Conservation (phyloP, 768 basidiomycete genomes). For the Lactarius indigo region DNA sequence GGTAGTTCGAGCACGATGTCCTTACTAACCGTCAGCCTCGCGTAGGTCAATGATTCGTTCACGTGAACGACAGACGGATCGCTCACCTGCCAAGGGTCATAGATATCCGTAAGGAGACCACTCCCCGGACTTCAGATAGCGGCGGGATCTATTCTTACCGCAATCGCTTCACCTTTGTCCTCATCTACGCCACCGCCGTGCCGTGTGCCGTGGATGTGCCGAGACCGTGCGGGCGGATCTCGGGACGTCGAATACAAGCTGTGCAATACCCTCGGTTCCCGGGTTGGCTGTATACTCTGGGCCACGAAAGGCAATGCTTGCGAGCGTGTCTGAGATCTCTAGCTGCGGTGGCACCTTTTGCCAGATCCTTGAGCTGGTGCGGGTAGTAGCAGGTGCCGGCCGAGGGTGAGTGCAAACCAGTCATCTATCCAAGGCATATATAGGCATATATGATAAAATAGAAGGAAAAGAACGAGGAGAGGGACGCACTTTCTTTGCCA, state of each 20-base stretch:
- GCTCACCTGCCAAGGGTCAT: conserved; percentile 70
- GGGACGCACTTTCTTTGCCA: conserved; percentile 64
- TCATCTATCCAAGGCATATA: too few species aligned
- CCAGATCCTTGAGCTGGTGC: conserved; percentile 29
- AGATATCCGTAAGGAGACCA: conserved; percentile 57
- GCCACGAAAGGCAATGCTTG: conserved; percentile 67
- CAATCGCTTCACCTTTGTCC: conserved; percentile 32
- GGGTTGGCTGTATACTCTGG: conserved; percentile 72
- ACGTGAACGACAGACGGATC: conserved; percentile 3
- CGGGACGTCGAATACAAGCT: conserved; percentile 76
- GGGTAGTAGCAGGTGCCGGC: conserved; percentile 57
- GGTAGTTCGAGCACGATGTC: conserved; percentile 65
- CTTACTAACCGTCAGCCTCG: conserved; percentile 45
- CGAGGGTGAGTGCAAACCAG: conserved; percentile 60
- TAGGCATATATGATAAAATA: not conserved
- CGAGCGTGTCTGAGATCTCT: conserved; percentile 63
- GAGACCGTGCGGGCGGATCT: conserved; percentile 57
- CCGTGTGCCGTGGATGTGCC: conserved; percentile 53
- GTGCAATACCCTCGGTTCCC: conserved; percentile 73
- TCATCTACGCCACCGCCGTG: conserved; percentile 45
- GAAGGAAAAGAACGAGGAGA: too few species aligned
- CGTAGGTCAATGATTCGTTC: conserved; percentile 6
- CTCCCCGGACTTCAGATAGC: conserved; percentile 67
- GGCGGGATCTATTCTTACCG: conserved; percentile 24
- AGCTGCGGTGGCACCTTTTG: conserved; percentile 45